Evolutionary conservation across 495 filamentous ascomycete species (phyloP).

Genomic region (Daldinia childiae): DNA sequence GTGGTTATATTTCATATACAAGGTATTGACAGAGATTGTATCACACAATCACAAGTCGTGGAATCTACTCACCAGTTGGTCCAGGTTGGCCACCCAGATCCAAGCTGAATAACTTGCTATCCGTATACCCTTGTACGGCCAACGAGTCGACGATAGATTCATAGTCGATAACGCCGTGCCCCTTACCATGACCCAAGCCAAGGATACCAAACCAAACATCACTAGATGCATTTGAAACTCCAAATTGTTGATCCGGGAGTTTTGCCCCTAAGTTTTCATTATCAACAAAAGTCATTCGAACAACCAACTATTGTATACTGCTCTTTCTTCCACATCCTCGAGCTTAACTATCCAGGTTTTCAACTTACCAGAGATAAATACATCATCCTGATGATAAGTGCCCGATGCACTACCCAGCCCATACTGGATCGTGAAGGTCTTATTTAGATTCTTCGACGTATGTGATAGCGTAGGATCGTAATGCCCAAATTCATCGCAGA

Average conservation of each 20-base stretch:
- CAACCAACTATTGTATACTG: background rate
- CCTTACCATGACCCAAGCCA: slow-evolving; percentile 70
- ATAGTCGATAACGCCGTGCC: slow-evolving; percentile 61
- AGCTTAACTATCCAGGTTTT: background rate
- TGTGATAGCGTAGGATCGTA: slow-evolving; percentile 49
- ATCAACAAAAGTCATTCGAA: background rate
- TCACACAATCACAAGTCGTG: background rate
- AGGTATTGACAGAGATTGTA: background rate
- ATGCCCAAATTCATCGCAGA: slow-evolving; percentile 44
- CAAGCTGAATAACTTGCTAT: slow-evolving; percentile 76
- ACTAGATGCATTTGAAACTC: slow-evolving; percentile 49
- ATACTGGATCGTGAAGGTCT: slow-evolving; percentile 47
- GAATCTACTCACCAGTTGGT: slow-evolving; percentile 37
- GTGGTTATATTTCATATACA: slow-evolving; percentile 1
- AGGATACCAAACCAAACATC: slow-evolving; percentile 71
- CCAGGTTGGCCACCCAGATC: slow-evolving; percentile 60
- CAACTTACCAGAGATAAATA: slow-evolving; percentile 45
- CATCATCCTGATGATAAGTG: slow-evolving; percentile 51
- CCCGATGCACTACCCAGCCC: slow-evolving; percentile 43
- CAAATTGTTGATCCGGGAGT: slow-evolving; percentile 53
- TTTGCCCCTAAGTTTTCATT: slow-evolving; percentile 40
- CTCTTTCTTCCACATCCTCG: background rate
- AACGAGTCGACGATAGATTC: slow-evolving; percentile 73
- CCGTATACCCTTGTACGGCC: slow-evolving; percentile 67
- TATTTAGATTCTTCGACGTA: slow-evolving; percentile 40